These are phyloP conservation scores for Paraphoma chrysanthemicola DNA, from an alignment of 2,329 filamentous ascomycete genomes.

Conservation along the genomic window DNA sequence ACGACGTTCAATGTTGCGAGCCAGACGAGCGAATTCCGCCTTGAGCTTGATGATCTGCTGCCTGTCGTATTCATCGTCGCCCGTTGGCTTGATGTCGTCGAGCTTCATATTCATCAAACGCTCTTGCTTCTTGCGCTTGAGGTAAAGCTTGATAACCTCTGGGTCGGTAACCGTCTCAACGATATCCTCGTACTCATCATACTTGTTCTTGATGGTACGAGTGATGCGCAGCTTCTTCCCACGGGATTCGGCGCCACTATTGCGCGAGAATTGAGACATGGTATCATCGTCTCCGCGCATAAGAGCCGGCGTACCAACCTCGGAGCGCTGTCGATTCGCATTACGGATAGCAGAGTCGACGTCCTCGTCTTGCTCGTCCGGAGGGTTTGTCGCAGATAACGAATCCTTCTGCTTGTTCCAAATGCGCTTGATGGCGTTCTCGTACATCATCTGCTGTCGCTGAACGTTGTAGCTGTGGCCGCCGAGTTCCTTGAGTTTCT, in stretches of 20 bases:
- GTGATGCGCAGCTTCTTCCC: constrained; percentile 77
- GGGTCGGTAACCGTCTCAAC: constrained; percentile 65
- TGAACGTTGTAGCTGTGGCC: constrained; percentile 98
- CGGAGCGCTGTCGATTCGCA: constrained; percentile 61
- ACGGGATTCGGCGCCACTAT: constrained; percentile 64
- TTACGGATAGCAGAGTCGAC: constrained; percentile 56
- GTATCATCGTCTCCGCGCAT: constrained; percentile 73
- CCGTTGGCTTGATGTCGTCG: constrained; percentile 68
- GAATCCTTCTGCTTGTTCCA: constrained; percentile 88
- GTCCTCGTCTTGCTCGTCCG: constrained; percentile 76
- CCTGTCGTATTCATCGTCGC: constrained; percentile 71
- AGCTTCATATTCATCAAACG: constrained; percentile 78
- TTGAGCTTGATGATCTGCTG: constrained; percentile 68
- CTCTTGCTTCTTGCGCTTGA: constrained; percentile 75
- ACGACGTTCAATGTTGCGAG: constrained; percentile 89
- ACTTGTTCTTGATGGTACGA: constrained; percentile 68
- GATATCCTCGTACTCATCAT: constrained; percentile 65
- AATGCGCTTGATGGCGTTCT: constrained; percentile 87
- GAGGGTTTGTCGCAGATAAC: constrained; percentile 74
- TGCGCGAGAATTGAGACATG: constrained; percentile 57
- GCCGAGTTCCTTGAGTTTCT: constrained; percentile 70
- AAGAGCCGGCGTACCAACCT: constrained; percentile 65
- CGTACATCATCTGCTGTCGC: constrained; percentile 89
- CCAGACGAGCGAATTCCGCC: constrained; percentile 80
- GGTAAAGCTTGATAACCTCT: constrained; percentile 87